Conservation (phyloP, 805 yeast species). For the Pichia exigua region DNA sequence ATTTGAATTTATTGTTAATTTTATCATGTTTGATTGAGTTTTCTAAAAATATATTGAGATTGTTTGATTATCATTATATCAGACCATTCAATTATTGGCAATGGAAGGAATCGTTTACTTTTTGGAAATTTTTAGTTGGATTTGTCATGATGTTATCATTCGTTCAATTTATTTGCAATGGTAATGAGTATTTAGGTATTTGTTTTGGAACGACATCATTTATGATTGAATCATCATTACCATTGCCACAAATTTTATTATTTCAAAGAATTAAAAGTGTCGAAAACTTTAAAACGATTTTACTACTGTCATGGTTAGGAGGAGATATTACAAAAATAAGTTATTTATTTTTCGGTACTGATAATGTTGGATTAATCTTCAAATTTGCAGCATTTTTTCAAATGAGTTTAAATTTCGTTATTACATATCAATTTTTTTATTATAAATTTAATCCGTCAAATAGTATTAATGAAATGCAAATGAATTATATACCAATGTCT, state of each 20-base stretch:
- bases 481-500: conserved; percentile 1
- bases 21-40: conserved; percentile 13
- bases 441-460: conserved; percentile 32
- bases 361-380: conserved; percentile 56
- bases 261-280: conserved; percentile 58
- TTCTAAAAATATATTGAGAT: conserved; percentile 38
- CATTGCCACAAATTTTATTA: conserved; percentile 72
- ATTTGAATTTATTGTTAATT: conserved; percentile 12
- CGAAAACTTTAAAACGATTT: conserved; percentile 70
- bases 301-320: conserved; percentile 77
- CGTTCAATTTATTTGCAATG: conserved; percentile 19
- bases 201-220: conserved; percentile 33
- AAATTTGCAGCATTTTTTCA: conserved; percentile 70
- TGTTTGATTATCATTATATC: conserved; percentile 63
- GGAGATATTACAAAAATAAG: conserved; percentile 78
- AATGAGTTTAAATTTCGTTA: conserved; percentile 63
- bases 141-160: conserved; percentile 27
- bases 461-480: neutral
- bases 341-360: conserved; percentile 70
- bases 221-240: conserved; percentile 62
- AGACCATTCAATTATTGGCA: conserved; percentile 78
- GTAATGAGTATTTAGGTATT: conserved; percentile 23
- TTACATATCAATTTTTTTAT: conserved; percentile 65
- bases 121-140: conserved; percentile 38
- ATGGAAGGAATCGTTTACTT: conserved; percentile 40